phyloP scores from a whole-genome alignment of 306 rosid genomes.

The Glycine soja region DNA sequence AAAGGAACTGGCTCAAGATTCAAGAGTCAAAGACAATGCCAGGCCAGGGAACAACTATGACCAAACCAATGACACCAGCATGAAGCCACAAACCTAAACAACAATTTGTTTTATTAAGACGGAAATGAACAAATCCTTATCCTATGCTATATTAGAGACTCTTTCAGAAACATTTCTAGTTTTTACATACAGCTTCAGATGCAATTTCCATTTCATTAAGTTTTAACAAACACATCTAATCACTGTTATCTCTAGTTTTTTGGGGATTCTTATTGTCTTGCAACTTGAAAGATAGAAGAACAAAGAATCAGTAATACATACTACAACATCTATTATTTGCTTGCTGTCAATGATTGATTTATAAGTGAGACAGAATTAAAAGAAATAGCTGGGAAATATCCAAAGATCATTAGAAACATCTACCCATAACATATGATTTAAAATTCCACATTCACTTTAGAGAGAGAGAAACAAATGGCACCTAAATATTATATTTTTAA shows the following conservation, averaged over 20 bases:
- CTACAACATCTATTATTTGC: background rate
- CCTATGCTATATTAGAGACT: slow-evolving; percentile 22
- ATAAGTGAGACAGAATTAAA: slow-evolving; percentile 1
- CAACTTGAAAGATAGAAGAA: background rate
- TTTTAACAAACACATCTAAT: slow-evolving; percentile 13
- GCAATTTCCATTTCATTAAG: slow-evolving; percentile 20
- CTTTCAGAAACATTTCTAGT: slow-evolving; percentile 6
- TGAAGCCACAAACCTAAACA: slow-evolving; percentile 51
- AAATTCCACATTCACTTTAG: background rate
- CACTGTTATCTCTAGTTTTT: background rate
- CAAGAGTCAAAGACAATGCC: slow-evolving; percentile 43
- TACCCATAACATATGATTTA: background rate
- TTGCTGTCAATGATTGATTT: background rate
- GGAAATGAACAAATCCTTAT: slow-evolving; percentile 26
- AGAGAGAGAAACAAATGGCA: background rate
- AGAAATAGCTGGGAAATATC: background rate
- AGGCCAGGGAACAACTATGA: slow-evolving; percentile 41
- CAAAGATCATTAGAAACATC: background rate
- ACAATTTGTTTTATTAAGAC: slow-evolving; percentile 35
- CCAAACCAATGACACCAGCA: slow-evolving; percentile 44
- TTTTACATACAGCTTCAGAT: slow-evolving; percentile 13
- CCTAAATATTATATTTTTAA: background rate
- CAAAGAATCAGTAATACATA: background rate
- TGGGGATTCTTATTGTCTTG: background rate
- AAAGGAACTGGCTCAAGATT: slow-evolving; percentile 42